Conservation (phyloP, 2,329 filamentous ascomycete genomes). For the Pseudogymnoascus pannorum region DNA sequence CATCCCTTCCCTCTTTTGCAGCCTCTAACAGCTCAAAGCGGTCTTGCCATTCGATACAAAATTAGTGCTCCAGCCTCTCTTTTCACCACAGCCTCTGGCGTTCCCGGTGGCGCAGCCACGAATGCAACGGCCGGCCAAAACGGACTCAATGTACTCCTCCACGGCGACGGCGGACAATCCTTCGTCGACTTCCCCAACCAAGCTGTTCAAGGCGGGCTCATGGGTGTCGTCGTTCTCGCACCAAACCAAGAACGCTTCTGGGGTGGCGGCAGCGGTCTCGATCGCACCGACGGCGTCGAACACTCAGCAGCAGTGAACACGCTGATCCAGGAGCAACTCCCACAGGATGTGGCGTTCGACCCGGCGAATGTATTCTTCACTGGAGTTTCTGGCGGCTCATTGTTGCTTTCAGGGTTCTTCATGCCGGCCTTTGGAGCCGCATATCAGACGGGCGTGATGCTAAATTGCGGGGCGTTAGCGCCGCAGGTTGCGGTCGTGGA, state of each 20-base stretch:
- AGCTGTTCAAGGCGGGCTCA: conserved; percentile 64
- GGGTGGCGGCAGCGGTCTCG: conserved; percentile 46
- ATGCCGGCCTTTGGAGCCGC: conserved; percentile 39
- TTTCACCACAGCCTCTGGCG: conserved; percentile 43
- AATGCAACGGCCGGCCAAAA: conserved; percentile 30
- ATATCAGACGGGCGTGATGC: conserved; percentile 40
- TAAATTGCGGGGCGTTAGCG: conserved; percentile 48
- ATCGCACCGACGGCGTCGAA: conserved; percentile 47
- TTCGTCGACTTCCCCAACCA: conserved; percentile 77
- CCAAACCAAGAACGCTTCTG: conserved; percentile 50
- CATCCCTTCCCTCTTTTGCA: neutral
- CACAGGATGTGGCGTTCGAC: conserved; percentile 48
- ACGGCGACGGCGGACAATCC: conserved; percentile 52
- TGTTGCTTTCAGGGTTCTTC: conserved; percentile 50
- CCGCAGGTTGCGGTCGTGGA: conserved; percentile 46
- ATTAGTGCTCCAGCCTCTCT: conserved; percentile 47
- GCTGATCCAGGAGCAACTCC: conserved; percentile 42
- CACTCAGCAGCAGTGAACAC: conserved; percentile 50
- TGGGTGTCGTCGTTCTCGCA: conserved; percentile 66
- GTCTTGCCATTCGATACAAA: conserved; percentile 47
- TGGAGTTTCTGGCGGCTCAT: conserved; percentile 47
- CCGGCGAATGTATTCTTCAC: conserved; percentile 47
- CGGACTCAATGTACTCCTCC: conserved; percentile 50
- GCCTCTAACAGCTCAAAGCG: conserved; percentile 29
- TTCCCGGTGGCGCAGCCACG: conserved; percentile 36